Evolutionary conservation across 371 early-diverging fungal genomes (phyloP).

Genomic region (Mortierella sp.): DNA sequence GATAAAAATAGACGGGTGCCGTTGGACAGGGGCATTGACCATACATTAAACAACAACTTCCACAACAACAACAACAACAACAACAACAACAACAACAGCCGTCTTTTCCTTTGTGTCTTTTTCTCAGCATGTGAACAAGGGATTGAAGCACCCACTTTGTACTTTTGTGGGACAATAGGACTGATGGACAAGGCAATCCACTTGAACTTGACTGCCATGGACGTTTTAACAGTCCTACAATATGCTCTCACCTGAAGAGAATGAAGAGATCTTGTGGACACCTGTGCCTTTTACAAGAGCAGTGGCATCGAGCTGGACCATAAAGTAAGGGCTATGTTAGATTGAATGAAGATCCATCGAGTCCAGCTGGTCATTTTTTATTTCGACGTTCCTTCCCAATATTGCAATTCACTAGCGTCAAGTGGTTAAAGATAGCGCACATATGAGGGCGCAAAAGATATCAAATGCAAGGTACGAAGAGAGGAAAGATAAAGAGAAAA

Average conservation of each 20-base stretch:
- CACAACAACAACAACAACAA: too few relatives aligned
- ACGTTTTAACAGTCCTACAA: too few relatives aligned
- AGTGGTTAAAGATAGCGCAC: not conserved
- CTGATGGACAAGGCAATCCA: not conserved
- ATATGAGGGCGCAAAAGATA: not conserved
- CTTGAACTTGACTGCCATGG: too few relatives aligned
- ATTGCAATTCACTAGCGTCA: not conserved
- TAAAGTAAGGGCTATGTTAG: not conserved
- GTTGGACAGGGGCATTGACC: conserved; percentile 12
- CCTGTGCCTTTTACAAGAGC: not conserved
- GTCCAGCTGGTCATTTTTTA: not conserved
- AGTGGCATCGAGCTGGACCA: not conserved
- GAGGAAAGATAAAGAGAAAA: not conserved
- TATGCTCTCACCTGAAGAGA: not conserved
- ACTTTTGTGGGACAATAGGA: not conserved
- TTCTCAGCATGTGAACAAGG: not conserved
- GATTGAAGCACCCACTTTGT: not conserved
- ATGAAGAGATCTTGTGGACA: not conserved
- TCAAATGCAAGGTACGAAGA: not conserved
- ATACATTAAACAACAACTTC: not conserved
- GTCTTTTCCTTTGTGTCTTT: not conserved
- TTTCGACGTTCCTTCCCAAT: not conserved
- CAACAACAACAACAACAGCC: too few relatives aligned
- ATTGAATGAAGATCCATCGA: not conserved
- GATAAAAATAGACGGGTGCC: not conserved